Evolutionary conservation across 495 filamentous ascomycete species (phyloP).

Genomic region (Neurospora tetraspora): DNA sequence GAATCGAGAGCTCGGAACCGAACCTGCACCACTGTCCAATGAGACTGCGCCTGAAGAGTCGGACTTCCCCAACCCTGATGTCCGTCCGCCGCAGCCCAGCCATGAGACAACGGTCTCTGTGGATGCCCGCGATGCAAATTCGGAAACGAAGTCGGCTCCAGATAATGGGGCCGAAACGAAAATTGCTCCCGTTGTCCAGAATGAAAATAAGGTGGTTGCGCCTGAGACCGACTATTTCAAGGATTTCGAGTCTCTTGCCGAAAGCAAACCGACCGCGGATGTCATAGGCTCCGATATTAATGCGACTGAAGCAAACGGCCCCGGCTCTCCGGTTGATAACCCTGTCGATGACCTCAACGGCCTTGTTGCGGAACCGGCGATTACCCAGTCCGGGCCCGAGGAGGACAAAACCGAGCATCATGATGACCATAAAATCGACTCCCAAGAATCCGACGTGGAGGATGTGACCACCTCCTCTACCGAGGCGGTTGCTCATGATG

Average conservation of each 20-base stretch:
- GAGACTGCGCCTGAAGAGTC: neutral
- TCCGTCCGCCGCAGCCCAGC: constrained; percentile 8
- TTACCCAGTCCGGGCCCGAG: neutral
- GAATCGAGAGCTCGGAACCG: constrained; percentile 13
- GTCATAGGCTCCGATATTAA: neutral
- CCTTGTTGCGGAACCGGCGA: neutral
- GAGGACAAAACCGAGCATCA: neutral
- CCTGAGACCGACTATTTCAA: neutral
- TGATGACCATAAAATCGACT: neutral
- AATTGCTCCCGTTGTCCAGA: neutral
- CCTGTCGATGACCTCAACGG: neutral
- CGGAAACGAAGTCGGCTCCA: constrained; percentile 14
- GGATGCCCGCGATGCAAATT: neutral
- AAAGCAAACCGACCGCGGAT: neutral
- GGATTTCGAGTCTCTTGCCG: neutral
- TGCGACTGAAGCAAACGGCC: neutral
- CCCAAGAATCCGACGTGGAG: neutral
- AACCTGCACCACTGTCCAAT: constrained; percentile 3
- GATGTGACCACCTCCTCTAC: neutral
- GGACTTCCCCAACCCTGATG: constrained; percentile 15
- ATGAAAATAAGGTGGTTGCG: neutral
- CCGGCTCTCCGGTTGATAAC: neutral
- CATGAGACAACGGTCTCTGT: neutral
- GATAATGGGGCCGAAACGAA: constrained; percentile 2
- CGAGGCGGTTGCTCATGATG: neutral